A percentile compares a stretch with the other conserved stretches of the same genome.
These are phyloP conservation scores for Hanseniaspora thailandica DNA, from an alignment of 805 yeast genomes.

Conservation along the genomic window DNA sequence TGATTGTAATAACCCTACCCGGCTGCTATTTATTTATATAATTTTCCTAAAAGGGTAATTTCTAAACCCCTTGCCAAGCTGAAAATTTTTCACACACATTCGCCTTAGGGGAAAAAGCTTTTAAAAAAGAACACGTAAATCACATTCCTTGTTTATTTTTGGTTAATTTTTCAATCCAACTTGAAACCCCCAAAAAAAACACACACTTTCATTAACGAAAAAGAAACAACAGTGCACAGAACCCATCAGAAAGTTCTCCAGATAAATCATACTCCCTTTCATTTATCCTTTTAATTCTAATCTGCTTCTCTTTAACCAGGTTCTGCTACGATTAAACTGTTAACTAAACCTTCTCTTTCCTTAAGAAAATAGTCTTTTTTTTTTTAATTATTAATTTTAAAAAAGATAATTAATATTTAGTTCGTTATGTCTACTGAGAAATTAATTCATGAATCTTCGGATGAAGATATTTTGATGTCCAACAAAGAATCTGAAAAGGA, in stretches of 20 bases:
- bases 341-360: no score
- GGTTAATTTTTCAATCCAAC: no score
- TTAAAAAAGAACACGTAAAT: conserved; percentile 1
- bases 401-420: not conserved
- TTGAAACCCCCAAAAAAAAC: no score
- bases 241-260: no score
- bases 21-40: not conserved
- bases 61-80: not conserved
- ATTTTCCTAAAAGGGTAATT: not conserved
- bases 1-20: not conserved
- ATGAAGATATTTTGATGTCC: not conserved
- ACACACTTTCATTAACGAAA: no score
- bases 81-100: not conserved
- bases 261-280: no score
- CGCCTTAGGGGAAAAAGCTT: not conserved
- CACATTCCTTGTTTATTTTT: not conserved
- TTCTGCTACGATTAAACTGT: no score
- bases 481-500: conserved; percentile 6
- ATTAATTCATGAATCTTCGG: not conserved
- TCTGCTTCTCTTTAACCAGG: no score
- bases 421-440: not conserved
- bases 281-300: no score
- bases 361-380: no score
- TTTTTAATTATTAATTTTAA: not conserved
- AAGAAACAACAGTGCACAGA: no score